These are phyloP conservation scores for Xylaria sp. DNA, from an alignment of 2,329 filamentous ascomycete species.

Conservation along the genomic window DNA sequence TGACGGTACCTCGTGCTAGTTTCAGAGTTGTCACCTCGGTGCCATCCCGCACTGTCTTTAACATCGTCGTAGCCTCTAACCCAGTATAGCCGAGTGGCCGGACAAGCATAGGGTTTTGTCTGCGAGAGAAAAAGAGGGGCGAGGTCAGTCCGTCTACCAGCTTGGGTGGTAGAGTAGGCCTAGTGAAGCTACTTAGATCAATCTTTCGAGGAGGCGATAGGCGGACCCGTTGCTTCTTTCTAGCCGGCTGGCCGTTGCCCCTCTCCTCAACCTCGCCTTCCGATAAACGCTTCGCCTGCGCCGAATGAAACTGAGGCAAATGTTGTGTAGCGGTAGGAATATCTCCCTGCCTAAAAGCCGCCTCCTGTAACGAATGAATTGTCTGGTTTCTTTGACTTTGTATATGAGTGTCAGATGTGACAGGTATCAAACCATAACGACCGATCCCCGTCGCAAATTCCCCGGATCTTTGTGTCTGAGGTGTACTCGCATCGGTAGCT, in stretches of 20 bases:
- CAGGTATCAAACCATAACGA: conserved; percentile 48
- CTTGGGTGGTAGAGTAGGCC: conserved; percentile 44
- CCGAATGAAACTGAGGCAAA: conserved; percentile 34
- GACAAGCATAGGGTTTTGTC: conserved; percentile 50
- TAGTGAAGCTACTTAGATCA: conserved; percentile 53
- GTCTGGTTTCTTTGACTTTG: conserved; percentile 37
- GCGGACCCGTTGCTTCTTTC: conserved; percentile 61
- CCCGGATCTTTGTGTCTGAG: conserved; percentile 41
- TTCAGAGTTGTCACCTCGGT: conserved; percentile 65
- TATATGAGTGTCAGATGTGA: conserved; percentile 37
- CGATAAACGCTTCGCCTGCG: conserved; percentile 40
- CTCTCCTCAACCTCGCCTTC: conserved; percentile 39
- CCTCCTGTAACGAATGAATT: conserved; percentile 34
- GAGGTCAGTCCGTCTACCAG: conserved; percentile 56
- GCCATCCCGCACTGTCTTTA: conserved; percentile 59
- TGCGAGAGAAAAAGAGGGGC: conserved; percentile 64
- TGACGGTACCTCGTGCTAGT: conserved; percentile 64
- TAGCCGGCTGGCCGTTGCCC: conserved; percentile 41
- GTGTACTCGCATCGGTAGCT: conserved; percentile 40
- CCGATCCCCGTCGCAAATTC: conserved; percentile 45
- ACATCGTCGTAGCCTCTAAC: conserved; percentile 59
- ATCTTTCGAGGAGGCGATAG: conserved; percentile 58
- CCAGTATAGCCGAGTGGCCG: conserved; percentile 54
- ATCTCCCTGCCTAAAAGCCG: conserved; percentile 28
- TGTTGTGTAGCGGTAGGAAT: conserved; percentile 35